phyloP scores from a whole-genome alignment of 2,329 filamentous ascomycete species.

The Verticillium longisporum region DNA sequence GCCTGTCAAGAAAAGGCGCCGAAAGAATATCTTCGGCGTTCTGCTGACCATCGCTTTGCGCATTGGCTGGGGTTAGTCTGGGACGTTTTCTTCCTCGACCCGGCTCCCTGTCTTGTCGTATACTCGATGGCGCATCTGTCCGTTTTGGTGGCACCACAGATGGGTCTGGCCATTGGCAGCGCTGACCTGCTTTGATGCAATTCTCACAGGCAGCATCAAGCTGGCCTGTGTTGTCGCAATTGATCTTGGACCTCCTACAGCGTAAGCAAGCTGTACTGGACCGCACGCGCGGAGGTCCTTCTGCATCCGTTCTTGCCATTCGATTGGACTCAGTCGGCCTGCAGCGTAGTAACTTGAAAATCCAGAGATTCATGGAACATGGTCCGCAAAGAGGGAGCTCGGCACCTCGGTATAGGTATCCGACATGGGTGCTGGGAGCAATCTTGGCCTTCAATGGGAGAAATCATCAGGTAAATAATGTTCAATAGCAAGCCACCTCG shows the following conservation, averaged over 20 bases:
- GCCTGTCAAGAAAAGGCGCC: constrained; percentile 52
- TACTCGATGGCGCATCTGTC: constrained; percentile 26
- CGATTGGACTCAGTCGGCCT: constrained; percentile 14
- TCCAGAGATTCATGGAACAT: neutral
- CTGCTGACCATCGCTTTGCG: constrained; percentile 28
- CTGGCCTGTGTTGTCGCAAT: constrained; percentile 68
- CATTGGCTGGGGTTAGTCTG: constrained; percentile 34
- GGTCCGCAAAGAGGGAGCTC: neutral
- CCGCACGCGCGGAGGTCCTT: constrained; percentile 49
- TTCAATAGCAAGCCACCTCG: no score
- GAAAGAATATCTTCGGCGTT: constrained; percentile 55
- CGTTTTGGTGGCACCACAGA: constrained; percentile 30
- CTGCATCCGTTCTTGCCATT: constrained; percentile 33
- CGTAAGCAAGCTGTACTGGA: constrained; percentile 73
- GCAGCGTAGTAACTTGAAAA: constrained; percentile 23
- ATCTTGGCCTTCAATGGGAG: no score
- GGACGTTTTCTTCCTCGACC: constrained; percentile 43
- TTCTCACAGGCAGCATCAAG: constrained; percentile 54
- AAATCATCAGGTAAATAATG: no score
- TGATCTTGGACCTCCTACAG: constrained; percentile 77
- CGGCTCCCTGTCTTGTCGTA: constrained; percentile 33
- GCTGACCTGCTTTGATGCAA: constrained; percentile 64
- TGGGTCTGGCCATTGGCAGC: constrained; percentile 62
- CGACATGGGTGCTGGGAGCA: no score
- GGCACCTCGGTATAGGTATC: no score